Evolutionary conservation across 176 grass and related monocot species (phyloP).

Genomic region (Eleusine coracana): DNA sequence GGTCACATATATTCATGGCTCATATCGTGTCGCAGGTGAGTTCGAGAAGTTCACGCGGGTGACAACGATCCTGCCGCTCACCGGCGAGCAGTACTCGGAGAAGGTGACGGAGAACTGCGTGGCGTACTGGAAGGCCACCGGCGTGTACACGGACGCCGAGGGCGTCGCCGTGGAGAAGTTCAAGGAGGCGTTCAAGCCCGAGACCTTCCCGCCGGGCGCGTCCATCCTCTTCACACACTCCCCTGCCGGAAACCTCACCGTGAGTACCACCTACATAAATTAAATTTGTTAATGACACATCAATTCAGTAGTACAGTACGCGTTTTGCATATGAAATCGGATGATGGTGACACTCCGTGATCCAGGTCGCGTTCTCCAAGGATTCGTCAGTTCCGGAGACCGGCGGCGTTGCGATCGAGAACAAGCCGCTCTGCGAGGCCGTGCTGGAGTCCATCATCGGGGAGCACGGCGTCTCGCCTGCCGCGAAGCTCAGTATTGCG

Average conservation of each 20-base stretch:
- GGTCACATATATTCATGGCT: too few relatives aligned
- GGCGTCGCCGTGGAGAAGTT: constrained; percentile 65
- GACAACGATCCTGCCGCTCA: constrained; percentile 72
- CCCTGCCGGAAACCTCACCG: constrained; percentile 59
- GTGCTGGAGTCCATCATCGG: constrained; percentile 91
- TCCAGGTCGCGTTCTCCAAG: constrained; percentile 74
- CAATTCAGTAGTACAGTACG: not conserved
- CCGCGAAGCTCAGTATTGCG: constrained; percentile 74
- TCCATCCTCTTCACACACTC: constrained; percentile 92
- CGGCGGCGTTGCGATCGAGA: constrained; percentile 53
- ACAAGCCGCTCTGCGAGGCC: constrained; percentile 59
- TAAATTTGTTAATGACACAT: not conserved
- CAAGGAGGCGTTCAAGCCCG: constrained; percentile 61
- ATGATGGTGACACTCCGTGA: not conserved
- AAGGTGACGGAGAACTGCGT: constrained; percentile 94
- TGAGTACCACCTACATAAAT: constrained; percentile 12
- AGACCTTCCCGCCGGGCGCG: constrained; percentile 74
- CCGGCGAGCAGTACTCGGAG: constrained; percentile 75
- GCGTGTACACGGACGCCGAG: constrained; percentile 71
- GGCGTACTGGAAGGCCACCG: constrained; percentile 62
- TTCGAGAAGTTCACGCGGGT: constrained; percentile 87
- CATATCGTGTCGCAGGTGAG: constrained; percentile 38
- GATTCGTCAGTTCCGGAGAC: constrained; percentile 52
- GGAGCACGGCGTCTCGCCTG: constrained; percentile 71
- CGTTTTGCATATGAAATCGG: not conserved